Conservation (phyloP, 2,329 filamentous ascomycete species). For the Thielaviopsis cerberus region DNA sequence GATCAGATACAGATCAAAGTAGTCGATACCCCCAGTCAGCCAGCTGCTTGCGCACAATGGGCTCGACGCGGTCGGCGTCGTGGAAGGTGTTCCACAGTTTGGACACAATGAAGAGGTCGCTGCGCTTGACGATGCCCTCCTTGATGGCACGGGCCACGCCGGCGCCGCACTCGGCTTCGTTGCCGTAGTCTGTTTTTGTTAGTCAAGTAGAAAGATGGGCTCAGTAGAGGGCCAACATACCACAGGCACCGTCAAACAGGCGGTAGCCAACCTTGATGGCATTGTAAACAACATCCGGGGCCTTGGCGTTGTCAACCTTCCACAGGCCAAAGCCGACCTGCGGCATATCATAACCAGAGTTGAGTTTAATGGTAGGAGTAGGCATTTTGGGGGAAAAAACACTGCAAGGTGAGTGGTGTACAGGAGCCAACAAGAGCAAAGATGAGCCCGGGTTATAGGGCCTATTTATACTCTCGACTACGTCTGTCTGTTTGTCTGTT, state of each 20-base stretch:
- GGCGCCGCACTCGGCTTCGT: slow-evolving; percentile 60
- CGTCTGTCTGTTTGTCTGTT: too few species aligned
- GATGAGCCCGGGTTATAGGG: too few species aligned
- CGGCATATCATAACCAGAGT: slow-evolving; percentile 50
- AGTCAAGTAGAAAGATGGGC: neutral
- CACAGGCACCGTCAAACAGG: slow-evolving; percentile 38
- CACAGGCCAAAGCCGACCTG: slow-evolving; percentile 63
- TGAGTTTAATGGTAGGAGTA: slow-evolving; percentile 34
- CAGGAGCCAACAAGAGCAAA: too few species aligned
- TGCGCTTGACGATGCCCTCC: slow-evolving; percentile 45
- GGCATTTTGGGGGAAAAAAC: slow-evolving; percentile 14
- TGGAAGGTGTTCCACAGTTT: slow-evolving; percentile 93
- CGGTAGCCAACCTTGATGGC: slow-evolving; percentile 44
- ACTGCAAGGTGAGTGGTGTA: slow-evolving; percentile 25
- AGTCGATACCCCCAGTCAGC: slow-evolving; percentile 69
- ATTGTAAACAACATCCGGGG: slow-evolving; percentile 62
- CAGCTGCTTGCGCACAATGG: slow-evolving; percentile 58
- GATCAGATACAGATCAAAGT: slow-evolving; percentile 78
- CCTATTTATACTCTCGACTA: too few species aligned
- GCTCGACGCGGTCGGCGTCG: slow-evolving; percentile 56
- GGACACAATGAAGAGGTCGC: slow-evolving; percentile 79
- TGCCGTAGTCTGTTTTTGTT: slow-evolving; percentile 46
- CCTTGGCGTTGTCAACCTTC: slow-evolving; percentile 61
- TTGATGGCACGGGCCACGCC: slow-evolving; percentile 63
- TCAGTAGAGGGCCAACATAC: too few species aligned